Conservation (phyloP, 805 yeast genomes). For the Saccharomyces mikatae region DNA sequence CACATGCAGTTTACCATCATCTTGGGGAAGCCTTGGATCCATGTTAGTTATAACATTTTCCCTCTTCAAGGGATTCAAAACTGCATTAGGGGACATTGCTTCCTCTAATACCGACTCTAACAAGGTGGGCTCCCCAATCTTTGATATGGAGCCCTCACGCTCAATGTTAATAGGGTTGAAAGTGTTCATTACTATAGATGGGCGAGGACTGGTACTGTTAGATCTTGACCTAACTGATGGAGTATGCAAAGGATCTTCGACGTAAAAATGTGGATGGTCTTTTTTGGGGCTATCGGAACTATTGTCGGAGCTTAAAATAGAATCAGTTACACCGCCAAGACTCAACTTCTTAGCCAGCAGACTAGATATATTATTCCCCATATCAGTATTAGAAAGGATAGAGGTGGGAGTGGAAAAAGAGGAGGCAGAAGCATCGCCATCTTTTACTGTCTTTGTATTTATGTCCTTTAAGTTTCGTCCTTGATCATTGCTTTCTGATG, state of each 20-base stretch:
- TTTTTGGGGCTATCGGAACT: constrained; percentile 18
- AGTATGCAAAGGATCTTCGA: constrained; percentile 19
- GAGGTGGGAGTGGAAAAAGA: constrained; percentile 10
- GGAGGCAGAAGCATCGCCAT: constrained; percentile 3
- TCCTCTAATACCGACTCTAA: constrained; percentile 11
- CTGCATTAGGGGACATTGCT: constrained; percentile 4
- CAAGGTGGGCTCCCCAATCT: constrained; percentile 1
- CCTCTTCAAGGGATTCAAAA: constrained; percentile 28
- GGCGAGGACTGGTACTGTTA: constrained; percentile 18
- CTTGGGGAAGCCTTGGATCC: constrained; percentile 63
- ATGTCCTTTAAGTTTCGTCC: constrained; percentile 30
- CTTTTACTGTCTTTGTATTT: constrained; percentile 27
- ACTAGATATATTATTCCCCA: neutral
- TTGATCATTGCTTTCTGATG: constrained; percentile 40
- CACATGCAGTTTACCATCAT: constrained; percentile 82
- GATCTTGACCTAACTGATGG: constrained; percentile 16
- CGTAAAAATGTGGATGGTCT: constrained; percentile 69
- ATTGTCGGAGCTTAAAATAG: neutral
- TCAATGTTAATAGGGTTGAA: neutral
- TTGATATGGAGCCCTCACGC: constrained; percentile 1
- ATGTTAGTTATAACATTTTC: constrained; percentile 38
- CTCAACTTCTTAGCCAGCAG: neutral
- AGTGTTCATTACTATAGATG: constrained; percentile 4
- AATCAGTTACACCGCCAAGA: neutral
- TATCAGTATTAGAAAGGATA: constrained; percentile 3